A percentile compares a stretch with the other conserved stretches of the same genome.
phyloP scores from a whole-genome alignment of 768 basidiomycete genomes.

The Hypsizygus marmoreus region DNA sequence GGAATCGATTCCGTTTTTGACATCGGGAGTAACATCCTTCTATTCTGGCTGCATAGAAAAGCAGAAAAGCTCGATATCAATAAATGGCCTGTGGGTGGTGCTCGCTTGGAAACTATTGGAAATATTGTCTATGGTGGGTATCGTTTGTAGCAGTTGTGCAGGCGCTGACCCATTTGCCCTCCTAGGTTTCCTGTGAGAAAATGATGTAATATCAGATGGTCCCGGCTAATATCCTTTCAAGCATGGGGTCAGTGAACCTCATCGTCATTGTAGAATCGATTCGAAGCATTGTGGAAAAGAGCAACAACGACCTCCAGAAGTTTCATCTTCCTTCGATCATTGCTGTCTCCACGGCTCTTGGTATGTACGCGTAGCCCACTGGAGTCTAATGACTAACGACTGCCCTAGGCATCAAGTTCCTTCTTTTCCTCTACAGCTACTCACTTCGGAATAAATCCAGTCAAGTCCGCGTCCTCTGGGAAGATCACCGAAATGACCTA shows the following conservation, averaged over 20 bases:
- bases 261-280: slow-evolving; percentile 89
- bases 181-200: slow-evolving; percentile 49
- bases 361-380: slow-evolving; percentile 37
- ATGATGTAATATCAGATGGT: not conserved
- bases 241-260: slow-evolving; percentile 90
- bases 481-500: slow-evolving; percentile 95
- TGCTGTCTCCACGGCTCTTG: slow-evolving; percentile 80
- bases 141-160: not conserved
- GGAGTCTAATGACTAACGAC: slow-evolving; percentile 3
- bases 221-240: slow-evolving; percentile 36
- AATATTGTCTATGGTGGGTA: slow-evolving; percentile 79
- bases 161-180: slow-evolving; percentile 3
- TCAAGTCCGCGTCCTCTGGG: slow-evolving; percentile 95
- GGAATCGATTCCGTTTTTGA: slow-evolving; percentile 88
- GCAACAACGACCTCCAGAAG: slow-evolving; percentile 49
- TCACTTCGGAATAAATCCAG: slow-evolving; percentile 79
- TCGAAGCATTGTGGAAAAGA: slow-evolving; percentile 64
- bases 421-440: slow-evolving; percentile 86
- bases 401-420: slow-evolving; percentile 70
- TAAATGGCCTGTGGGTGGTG: slow-evolving; percentile 92
- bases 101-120: slow-evolving; percentile 87
- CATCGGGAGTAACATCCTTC: slow-evolving; percentile 79
- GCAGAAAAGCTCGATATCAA: slow-evolving; percentile 70
- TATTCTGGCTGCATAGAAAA: slow-evolving; percentile 78
- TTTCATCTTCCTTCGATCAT: slow-evolving; percentile 85